These are phyloP conservation scores for Phyllosticta citribraziliensis DNA, from an alignment of 2,329 filamentous ascomycete species.

Conservation along the genomic window DNA sequence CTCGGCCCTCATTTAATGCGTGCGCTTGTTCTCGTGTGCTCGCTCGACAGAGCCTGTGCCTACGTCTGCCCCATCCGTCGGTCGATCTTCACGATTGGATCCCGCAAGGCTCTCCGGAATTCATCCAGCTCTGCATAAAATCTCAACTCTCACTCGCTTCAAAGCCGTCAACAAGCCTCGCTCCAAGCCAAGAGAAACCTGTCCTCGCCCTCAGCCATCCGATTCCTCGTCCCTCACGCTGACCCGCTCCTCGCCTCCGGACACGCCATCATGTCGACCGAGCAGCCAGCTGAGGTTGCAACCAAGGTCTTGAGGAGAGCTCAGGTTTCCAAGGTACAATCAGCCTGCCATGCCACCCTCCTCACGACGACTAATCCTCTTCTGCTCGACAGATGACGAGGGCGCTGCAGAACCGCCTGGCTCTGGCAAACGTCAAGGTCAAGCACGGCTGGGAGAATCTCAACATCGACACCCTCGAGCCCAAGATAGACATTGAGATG, in stretches of 20 bases:
- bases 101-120: constrained; percentile 10
- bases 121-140: constrained; percentile 11
- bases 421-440: constrained; percentile 93
- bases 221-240: neutral
- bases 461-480: constrained; percentile 76
- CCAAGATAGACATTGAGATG: constrained; percentile 69
- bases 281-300: constrained; percentile 30
- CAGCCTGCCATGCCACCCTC: constrained; percentile 6
- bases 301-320: constrained; percentile 34
- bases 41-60: constrained; percentile 7
- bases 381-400: constrained; percentile 65
- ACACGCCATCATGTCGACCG: constrained; percentile 12
- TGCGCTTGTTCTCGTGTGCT: constrained; percentile 9
- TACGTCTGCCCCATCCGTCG: constrained; percentile 9
- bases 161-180: neutral
- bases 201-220: neutral
- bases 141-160: constrained; percentile 7
- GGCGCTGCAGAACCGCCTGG: constrained; percentile 84
- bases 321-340: constrained; percentile 33
- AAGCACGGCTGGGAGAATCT: constrained; percentile 92
- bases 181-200: neutral
- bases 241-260: constrained; percentile 1
- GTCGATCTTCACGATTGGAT: constrained; percentile 9
- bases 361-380: constrained; percentile 14
- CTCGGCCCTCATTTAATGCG: constrained; percentile 4